Percentiles rank a stretch among this genome's conserved stretches.
These are phyloP conservation scores for Trichophyton verrucosum DNA, from an alignment of 2,329 filamentous ascomycete species.

Conservation along the genomic window DNA sequence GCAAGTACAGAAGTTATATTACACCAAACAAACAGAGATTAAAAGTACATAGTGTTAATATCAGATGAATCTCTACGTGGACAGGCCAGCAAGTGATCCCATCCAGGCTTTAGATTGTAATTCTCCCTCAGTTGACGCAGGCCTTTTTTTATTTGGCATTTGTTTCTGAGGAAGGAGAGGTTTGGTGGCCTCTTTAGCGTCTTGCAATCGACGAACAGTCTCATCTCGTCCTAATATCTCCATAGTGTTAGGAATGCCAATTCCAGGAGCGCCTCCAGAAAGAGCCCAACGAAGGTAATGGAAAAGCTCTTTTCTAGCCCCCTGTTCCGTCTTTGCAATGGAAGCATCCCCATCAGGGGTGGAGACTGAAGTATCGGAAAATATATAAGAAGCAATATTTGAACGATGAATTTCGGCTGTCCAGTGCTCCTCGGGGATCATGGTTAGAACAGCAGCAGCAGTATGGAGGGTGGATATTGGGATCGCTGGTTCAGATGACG, in stretches of 20 bases:
- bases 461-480: constrained; percentile 32
- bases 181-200: constrained; percentile 26
- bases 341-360: constrained; percentile 1
- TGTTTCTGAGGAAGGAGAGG: constrained; percentile 14
- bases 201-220: constrained; percentile 34
- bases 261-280: constrained; percentile 41
- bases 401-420: constrained; percentile 26
- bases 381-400: constrained; percentile 27
- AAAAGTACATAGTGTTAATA: background rate
- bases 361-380: constrained; percentile 8
- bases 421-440: constrained; percentile 33
- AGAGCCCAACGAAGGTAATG: constrained; percentile 47
- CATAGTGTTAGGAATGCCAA: constrained; percentile 43
- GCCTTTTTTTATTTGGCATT: constrained; percentile 8
- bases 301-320: constrained; percentile 37
- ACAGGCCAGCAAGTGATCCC: constrained; percentile 10
- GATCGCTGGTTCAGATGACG: constrained; percentile 13
- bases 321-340: constrained; percentile 19
- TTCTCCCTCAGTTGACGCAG: background rate
- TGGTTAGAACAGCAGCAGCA: constrained; percentile 30
- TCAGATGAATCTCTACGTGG: background rate
- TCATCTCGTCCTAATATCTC: constrained; percentile 43
- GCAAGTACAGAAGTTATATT: background rate
- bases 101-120: constrained; percentile 8
- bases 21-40: background rate